Base-by-base conservation (phyloP, 1,284 basidiomycete species). In the Cronartium quercuum region DNA sequence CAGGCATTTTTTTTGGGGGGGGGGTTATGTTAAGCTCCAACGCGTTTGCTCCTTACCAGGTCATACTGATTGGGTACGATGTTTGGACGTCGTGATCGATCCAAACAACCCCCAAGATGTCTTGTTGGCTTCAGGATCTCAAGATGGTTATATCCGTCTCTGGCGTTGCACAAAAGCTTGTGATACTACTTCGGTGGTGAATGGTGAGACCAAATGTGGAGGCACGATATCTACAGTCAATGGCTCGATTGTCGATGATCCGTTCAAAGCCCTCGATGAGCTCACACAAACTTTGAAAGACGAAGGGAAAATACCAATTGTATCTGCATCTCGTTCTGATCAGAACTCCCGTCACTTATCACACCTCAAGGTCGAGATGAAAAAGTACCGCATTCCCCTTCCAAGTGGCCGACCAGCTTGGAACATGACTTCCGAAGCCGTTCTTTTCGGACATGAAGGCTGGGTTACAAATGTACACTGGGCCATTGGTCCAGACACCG, bases 21-120 rank as follows among this genome's bases (percentile, higher is more conserved):
- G 51, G 40, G 42, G 38, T 34, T 83, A 24, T 41, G 78, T 84
- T 5, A 15, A 51, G 47, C 24, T 51, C 24, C 18, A 51, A 51
- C 24, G 24, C 24, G 47, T 51, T 51, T 51, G 47, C 47, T 84
- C 86, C 0, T 85, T 98, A 42, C 86, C 90, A 42, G 94, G 94
- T 0, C 94, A 98, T 80, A 91, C 95, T 84, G 94, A 97, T 81
- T 98, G 94, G 94, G 86, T 96, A 66, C 88, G 90, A 77, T 86
- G 87, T 76, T 85, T 97, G 35, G 85, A 88, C 1, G 91, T 96
- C 81, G 85, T 85, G 37, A 66, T 80, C 1, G 81, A 82, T 47
- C 77, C 82, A 0, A 60, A 79, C 2, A 81, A 83, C 10, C 64
- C 76, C 12, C 76, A 76, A n/a, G 83, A 84, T 68, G 77, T 85